Conservation (phyloP, 441 rosid species). For the Omphalea diandra region DNA sequence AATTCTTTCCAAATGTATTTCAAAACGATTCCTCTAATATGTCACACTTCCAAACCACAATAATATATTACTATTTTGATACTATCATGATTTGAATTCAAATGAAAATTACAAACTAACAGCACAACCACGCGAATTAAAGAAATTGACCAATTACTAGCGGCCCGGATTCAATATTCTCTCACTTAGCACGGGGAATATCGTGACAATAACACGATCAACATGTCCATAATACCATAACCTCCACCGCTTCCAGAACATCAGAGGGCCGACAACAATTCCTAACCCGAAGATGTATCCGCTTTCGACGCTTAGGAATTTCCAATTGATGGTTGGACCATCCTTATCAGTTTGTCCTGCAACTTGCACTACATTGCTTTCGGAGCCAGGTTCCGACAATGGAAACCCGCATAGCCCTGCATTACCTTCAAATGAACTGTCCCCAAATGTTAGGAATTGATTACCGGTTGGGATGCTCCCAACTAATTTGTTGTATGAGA, state of each 20-base stretch:
- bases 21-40: no score
- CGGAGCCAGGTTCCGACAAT: constrained; percentile 18
- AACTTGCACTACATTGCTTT: background rate
- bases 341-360: background rate
- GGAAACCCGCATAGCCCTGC: constrained; percentile 44
- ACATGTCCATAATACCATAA: no score
- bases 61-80: no score
- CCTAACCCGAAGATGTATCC: constrained; percentile 54
- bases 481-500: constrained; percentile 8
- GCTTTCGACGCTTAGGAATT: constrained; percentile 40
- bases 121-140: no score
- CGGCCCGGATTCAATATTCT: no score
- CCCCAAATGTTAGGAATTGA: constrained; percentile 22
- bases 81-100: no score
- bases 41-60: no score
- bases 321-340: constrained; percentile 46
- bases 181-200: no score
- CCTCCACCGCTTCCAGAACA: constrained; percentile 38
- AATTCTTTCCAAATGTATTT: no score
- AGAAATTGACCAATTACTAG: no score
- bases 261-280: constrained; percentile 33
- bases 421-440: constrained; percentile 31
- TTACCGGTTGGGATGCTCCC: constrained; percentile 5
- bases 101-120: no score
- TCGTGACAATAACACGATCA: no score